A percentile compares a stretch with the other conserved stretches of the same genome.
Conservation (phyloP, 1,284 basidiomycete species). For the Fomitopsis betulina region DNA sequence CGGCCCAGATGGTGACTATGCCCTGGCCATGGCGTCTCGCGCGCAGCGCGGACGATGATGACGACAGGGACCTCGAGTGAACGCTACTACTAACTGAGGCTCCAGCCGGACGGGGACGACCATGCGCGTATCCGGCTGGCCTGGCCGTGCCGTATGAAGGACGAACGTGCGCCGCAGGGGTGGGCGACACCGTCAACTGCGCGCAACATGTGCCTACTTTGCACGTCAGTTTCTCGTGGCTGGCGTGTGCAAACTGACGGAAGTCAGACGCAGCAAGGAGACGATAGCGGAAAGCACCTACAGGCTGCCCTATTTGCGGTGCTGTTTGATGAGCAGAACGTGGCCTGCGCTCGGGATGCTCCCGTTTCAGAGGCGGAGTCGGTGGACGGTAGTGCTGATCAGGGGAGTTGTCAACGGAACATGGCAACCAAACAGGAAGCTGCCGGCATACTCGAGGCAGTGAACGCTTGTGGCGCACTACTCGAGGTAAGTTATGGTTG, state of each 20-base stretch:
- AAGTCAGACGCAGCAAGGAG: neutral
- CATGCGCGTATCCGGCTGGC: neutral
- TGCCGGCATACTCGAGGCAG: conserved; percentile 12
- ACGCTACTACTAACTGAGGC: neutral
- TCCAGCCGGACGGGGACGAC: neutral
- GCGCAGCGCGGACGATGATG: neutral
- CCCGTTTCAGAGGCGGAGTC: conserved; percentile 28
- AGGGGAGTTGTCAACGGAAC: neutral
- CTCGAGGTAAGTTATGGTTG: neutral
- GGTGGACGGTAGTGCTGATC: conserved; percentile 29
- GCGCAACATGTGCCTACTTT: neutral
- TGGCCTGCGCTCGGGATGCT: conserved; percentile 19
- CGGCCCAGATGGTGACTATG: conserved; percentile 4
- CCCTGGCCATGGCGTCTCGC: neutral
- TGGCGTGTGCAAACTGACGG: neutral
- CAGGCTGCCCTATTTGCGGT: neutral
- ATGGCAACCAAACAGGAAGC: neutral
- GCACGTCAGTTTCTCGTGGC: neutral
- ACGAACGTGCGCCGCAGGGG: neutral
- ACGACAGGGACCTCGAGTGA: neutral
- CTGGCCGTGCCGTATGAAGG: neutral
- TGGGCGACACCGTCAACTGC: neutral
- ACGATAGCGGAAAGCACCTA: neutral
- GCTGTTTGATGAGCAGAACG: neutral
- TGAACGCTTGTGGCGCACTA: conserved; percentile 1